Percentiles rank a stretch among this genome's conserved stretches.
Evolutionary conservation across 1,284 basidiomycete species (phyloP).

Genomic region (Fomes fomentarius): DNA sequence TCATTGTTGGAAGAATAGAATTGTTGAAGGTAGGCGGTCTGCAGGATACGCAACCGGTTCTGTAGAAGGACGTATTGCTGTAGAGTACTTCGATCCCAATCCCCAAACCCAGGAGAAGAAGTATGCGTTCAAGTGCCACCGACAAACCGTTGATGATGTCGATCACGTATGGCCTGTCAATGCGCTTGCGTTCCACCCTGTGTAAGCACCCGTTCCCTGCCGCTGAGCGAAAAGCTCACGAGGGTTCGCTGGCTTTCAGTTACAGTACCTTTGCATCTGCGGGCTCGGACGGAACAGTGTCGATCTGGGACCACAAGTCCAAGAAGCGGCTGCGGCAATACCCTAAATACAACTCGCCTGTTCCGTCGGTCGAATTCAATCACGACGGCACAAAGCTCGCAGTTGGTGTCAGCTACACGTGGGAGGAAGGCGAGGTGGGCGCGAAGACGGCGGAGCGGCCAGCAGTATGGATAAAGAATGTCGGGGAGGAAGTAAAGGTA

Average conservation of each 20-base stretch:
- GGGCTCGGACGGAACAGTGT: conserved; percentile 90
- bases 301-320: conserved; percentile 96
- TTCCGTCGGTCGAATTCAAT: conserved; percentile 81
- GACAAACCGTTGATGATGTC: conserved; percentile 87
- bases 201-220: conserved; percentile 44
- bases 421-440: conserved; percentile 84
- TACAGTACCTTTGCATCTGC: conserved; percentile 95
- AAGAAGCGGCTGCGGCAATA: conserved; percentile 95
- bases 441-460: conserved; percentile 48
- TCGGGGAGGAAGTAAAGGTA: conserved; percentile 59
- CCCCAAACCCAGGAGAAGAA: conserved; percentile 83
- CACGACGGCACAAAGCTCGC: conserved; percentile 83
- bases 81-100: conserved; percentile 94
- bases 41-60: conserved; percentile 92
- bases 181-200: conserved; percentile 91
- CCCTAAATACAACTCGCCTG: conserved; percentile 74
- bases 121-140: conserved; percentile 98
- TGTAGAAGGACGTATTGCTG: conserved; percentile 95
- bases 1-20: too few species aligned
- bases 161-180: conserved; percentile 99
- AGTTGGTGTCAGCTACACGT: conserved; percentile 82
- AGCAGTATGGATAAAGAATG: conserved; percentile 38
- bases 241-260: too few species aligned
- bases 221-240: too few species aligned
- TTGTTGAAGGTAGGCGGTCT: too few species aligned